Conservation (phyloP, 805 yeast species). For the Wickerhamiella australiensis region DNA sequence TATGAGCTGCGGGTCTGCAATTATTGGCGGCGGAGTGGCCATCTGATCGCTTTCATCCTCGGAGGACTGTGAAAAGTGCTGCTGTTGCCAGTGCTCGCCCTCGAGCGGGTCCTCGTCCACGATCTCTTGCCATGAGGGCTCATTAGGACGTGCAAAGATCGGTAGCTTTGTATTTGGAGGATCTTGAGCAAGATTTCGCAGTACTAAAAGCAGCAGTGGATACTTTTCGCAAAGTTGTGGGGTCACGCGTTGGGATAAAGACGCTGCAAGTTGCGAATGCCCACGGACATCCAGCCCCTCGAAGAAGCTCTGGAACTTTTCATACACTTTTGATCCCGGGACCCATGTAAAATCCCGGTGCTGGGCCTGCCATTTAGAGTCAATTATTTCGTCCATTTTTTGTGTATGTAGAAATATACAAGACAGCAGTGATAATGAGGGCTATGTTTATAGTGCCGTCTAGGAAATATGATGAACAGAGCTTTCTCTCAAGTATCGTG, state of each 20-base stretch:
- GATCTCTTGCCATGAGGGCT: constrained; percentile 23
- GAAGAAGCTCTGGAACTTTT: constrained; percentile 18
- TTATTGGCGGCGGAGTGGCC: background rate
- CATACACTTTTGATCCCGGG: constrained; percentile 16
- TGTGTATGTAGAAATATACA: too few relatives aligned
- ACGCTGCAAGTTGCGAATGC: constrained; percentile 24
- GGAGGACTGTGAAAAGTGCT: background rate
- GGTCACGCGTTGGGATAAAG: constrained; percentile 20
- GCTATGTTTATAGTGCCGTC: too few relatives aligned
- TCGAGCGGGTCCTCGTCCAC: constrained; percentile 23
- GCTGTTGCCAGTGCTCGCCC: constrained; percentile 25
- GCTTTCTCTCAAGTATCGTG: too few relatives aligned
- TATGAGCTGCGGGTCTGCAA: background rate
- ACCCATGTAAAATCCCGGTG: constrained; percentile 13
- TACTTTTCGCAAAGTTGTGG: constrained; percentile 14
- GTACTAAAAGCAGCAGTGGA: constrained; percentile 19
- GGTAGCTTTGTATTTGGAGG: constrained; percentile 12
- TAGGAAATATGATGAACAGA: too few relatives aligned
- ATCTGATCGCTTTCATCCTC: background rate
- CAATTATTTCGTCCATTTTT: constrained; percentile 5
- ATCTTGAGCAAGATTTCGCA: constrained; percentile 18
- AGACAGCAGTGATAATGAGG: too few relatives aligned
- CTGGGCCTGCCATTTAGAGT: constrained; percentile 1
- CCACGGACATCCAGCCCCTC: constrained; percentile 26
- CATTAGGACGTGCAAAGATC: constrained; percentile 1